Conservation (phyloP, 1,284 basidiomycete genomes). For the Leucoagaricus sp. region DNA sequence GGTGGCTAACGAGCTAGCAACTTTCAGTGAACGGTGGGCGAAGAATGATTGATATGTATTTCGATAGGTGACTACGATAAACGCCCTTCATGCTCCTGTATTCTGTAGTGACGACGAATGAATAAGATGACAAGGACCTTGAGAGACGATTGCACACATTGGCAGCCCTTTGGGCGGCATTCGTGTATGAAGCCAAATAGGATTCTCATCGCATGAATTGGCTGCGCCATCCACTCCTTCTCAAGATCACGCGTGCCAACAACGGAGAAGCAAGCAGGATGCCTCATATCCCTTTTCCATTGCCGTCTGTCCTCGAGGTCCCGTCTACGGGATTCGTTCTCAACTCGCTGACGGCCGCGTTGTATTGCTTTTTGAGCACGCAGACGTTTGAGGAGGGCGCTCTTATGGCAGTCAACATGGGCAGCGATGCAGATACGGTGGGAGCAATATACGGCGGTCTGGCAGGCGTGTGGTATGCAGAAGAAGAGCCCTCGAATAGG, state of each 20-base stretch:
- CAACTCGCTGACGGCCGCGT: conserved; percentile 38
- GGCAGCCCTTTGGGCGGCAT: conserved; percentile 6
- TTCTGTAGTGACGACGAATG: not conserved
- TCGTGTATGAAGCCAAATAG: conserved; percentile 9
- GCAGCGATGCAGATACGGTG: conserved; percentile 43
- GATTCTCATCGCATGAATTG: not conserved
- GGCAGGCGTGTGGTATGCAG: conserved; percentile 42
- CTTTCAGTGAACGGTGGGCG: conserved; percentile 17
- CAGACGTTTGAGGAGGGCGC: conserved; percentile 43
- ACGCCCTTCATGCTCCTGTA: not conserved
- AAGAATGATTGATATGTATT: not conserved
- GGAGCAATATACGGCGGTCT: conserved; percentile 44
- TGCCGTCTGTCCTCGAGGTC: conserved; percentile 31
- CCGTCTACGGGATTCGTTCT: conserved; percentile 41
- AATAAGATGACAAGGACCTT: not conserved
- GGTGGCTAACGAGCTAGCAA: conserved; percentile 36
- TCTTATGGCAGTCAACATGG: conserved; percentile 43
- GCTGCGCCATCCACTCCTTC: conserved; percentile 8
- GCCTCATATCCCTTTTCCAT: conserved; percentile 23
- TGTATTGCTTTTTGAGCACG: conserved; percentile 46
- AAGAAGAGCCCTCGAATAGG: conserved; percentile 16
- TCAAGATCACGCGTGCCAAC: conserved; percentile 8
- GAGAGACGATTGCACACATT: conserved; percentile 3
- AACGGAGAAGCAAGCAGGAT: not conserved
- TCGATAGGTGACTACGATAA: not conserved